Percentiles rank a stretch among this genome's conserved stretches.
Conservation (phyloP, 1,284 basidiomycete genomes). For the Vanrija sp. region DNA sequence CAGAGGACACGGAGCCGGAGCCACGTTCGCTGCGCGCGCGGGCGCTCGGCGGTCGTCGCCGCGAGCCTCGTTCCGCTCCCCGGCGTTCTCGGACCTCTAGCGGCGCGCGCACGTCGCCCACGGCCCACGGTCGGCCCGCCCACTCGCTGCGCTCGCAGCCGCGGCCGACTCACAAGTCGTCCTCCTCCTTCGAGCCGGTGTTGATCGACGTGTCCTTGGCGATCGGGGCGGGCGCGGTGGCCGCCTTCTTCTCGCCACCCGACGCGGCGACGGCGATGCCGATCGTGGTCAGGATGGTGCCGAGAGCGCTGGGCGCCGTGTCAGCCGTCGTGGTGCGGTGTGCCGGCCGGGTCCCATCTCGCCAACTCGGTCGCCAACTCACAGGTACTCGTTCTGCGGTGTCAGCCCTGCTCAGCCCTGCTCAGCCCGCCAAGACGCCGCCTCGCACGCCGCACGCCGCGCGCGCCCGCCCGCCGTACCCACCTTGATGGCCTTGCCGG, state of each 20-base stretch:
- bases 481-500: constrained; percentile 49
- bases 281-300: constrained; percentile 40
- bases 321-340: too few relatives aligned
- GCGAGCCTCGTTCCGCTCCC: too few relatives aligned
- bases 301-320: constrained; percentile 39
- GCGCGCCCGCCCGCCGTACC: constrained; percentile 9
- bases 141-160: too few relatives aligned
- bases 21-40: too few relatives aligned
- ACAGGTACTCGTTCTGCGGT: constrained; percentile 45
- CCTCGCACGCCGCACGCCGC: neutral
- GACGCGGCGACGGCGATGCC: constrained; percentile 33
- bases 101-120: too few relatives aligned
- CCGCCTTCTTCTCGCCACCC: constrained; percentile 31
- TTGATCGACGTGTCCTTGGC: constrained; percentile 21
- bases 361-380: constrained; percentile 15
- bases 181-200: constrained; percentile 24
- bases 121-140: neutral
- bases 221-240: constrained; percentile 11
- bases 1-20: too few relatives aligned
- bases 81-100: too few relatives aligned
- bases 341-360: too few relatives aligned
- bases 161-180: constrained; percentile 25
- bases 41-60: too few relatives aligned
- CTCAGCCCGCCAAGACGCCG: too few relatives aligned
- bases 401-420: neutral